Base-by-base conservation (phyloP, 1,284 basidiomycete genomes). In the Sporisorium scitamineum region DNA sequence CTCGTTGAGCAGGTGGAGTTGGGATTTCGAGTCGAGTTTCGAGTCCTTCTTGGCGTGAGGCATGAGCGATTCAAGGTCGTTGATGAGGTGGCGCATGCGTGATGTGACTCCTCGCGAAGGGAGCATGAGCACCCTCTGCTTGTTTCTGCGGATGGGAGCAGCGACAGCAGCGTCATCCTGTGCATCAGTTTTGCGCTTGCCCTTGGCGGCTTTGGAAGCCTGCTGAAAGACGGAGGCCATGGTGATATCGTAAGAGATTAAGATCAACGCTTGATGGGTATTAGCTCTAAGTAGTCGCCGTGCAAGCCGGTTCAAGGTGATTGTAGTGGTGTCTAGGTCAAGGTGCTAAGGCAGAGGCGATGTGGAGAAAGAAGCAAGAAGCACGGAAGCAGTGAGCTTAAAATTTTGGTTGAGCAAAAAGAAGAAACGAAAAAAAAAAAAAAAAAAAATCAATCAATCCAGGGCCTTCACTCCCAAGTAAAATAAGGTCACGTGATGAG, bases 71-170 rank as follows among this genome's bases (percentile, higher is more conserved):
- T 96, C 94, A 57, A 99, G 85, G 85, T 99, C 97, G 79, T 92
- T 93, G 93, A 99, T 95, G 67, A 99, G 88, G 86, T 99, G 97
- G 65, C 97, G 88, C 94, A 98, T 98, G 39, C 96, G 90, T 86
- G 95, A 93, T 20, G 95, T 98, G 62, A 99, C 90, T 59, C 97
- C 97, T 62, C 97, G 89, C 44, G 95, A 98, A 45, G 93, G 95
- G 53, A 99, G 90, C 83, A 99, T 86, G 57, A 99, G 88, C 6
- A 98, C 95, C 69, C 89, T 88, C 82, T 89, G 89, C 85, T 89
- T 89, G 80, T 88, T 86, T 54, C 86, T 66, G 18, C 80, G 67
- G 11, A 78, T 47, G 37, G 64, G 58, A 11, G 63, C 47, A 24
- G 61, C 52, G 10, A 44, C 47, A 32, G 48, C 63, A 8, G 57